Conservation (phyloP, 495 filamentous ascomycete species). For the Aspergillus hancockii region DNA sequence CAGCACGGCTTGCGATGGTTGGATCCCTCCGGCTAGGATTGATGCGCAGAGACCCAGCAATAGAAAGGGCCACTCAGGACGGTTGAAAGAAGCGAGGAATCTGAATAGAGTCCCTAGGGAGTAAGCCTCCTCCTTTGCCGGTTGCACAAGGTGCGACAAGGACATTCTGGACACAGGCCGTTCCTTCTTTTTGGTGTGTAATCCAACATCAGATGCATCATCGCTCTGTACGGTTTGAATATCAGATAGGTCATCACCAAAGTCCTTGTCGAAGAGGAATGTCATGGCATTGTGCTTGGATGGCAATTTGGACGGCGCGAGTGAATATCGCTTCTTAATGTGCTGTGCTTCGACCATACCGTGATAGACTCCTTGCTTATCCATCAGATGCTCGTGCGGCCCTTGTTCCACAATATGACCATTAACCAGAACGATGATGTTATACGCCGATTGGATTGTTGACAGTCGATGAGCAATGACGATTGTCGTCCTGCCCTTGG, state of each 20-base stretch:
- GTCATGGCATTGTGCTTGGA: slow-evolving; percentile 1
- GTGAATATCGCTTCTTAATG: slow-evolving; percentile 56
- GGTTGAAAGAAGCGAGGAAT: slow-evolving; percentile 82
- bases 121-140: slow-evolving; percentile 51
- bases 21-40: slow-evolving; percentile 78
- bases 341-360: slow-evolving; percentile 78
- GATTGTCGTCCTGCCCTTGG: slow-evolving; percentile 87
- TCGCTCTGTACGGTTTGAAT: neutral
- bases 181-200: slow-evolving; percentile 1
- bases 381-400: slow-evolving; percentile 70
- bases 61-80: slow-evolving; percentile 70
- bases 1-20: slow-evolving; percentile 88
- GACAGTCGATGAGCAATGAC: slow-evolving; percentile 93
- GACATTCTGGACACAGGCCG: slow-evolving; percentile 10
- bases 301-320: neutral
- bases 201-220: slow-evolving; percentile 17
- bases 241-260: slow-evolving; percentile 10
- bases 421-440: slow-evolving; percentile 88
- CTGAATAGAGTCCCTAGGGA: slow-evolving; percentile 79
- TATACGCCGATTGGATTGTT: slow-evolving; percentile 90
- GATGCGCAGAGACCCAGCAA: slow-evolving; percentile 73
- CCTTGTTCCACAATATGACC: slow-evolving; percentile 90
- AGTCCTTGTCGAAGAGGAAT: slow-evolving; percentile 20
- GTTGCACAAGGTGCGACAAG: slow-evolving; percentile 2
- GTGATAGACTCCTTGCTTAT: slow-evolving; percentile 61